Conservation (phyloP, 495 filamentous ascomycete species). For the Astrocystis sublimbata region DNA sequence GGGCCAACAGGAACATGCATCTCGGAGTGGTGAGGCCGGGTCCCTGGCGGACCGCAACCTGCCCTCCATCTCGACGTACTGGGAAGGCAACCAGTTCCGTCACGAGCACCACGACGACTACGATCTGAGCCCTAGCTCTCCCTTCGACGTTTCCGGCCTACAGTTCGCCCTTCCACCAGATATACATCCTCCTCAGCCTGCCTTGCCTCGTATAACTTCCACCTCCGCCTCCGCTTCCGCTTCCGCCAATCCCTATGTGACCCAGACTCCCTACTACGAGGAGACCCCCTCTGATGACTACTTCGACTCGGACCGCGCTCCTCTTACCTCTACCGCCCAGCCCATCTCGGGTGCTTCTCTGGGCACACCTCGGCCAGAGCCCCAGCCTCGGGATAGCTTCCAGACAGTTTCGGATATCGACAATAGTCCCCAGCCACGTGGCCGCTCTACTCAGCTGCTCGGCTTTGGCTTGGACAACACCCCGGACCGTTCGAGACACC, state of each 20-base stretch:
- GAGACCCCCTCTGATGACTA: constrained; percentile 57
- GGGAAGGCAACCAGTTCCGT: constrained; percentile 42
- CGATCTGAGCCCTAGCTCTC: constrained; percentile 37
- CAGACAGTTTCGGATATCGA: constrained; percentile 58
- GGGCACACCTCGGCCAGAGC: constrained; percentile 48
- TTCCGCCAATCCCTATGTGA: constrained; percentile 40
- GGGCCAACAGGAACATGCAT: constrained; percentile 44
- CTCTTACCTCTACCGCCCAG: constrained; percentile 62
- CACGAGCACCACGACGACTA: constrained; percentile 30
- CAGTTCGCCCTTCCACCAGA: constrained; percentile 52
- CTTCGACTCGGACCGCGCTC: constrained; percentile 68
- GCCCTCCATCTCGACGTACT: constrained; percentile 48
- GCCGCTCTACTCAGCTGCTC: constrained; percentile 44
- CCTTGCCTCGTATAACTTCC: constrained; percentile 22
- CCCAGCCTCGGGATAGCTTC: constrained; percentile 63
- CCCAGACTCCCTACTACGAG: constrained; percentile 51
- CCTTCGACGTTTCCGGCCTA: constrained; percentile 47
- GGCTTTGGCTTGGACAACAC: constrained; percentile 56
- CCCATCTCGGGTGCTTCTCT: constrained; percentile 63
- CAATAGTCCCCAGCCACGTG: constrained; percentile 41
- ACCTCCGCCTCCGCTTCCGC: no score
- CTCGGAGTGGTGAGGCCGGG: constrained; percentile 28
- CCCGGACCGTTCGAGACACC: constrained; percentile 39
- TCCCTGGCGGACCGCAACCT: constrained; percentile 37
- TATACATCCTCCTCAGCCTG: constrained; percentile 32